These are phyloP conservation scores for Cyclospora cayetanensis DNA, from an alignment of 169 alveolate genomes.

Conservation along the genomic window DNA sequence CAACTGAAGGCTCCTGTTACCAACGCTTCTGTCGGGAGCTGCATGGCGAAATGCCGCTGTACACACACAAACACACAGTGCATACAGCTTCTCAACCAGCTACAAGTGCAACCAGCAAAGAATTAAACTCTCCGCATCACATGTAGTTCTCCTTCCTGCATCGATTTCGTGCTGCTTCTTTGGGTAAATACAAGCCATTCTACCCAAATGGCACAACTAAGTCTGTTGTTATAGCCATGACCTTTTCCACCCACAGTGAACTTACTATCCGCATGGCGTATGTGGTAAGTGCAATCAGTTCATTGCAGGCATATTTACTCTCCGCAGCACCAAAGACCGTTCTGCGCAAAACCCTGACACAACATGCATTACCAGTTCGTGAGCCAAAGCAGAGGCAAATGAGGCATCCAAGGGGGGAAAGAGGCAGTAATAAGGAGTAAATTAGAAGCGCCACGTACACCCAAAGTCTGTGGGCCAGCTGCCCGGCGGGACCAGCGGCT, in stretches of 20 bases:
- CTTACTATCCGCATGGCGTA: slow-evolving; percentile 57
- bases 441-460: slow-evolving; percentile 14
- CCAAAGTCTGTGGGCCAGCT: slow-evolving; percentile 70
- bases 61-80: background rate
- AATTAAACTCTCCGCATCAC: no score
- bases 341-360: background rate
- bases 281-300: slow-evolving; percentile 47
- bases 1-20: slow-evolving; percentile 40
- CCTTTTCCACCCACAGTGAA: no score
- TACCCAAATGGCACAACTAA: no score
- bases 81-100: background rate
- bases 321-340: slow-evolving; percentile 56
- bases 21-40: slow-evolving; percentile 44
- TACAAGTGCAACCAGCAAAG: no score
- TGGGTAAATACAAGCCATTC: no score
- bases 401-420: background rate
- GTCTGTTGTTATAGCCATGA: no score
- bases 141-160: no score
- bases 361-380: background rate
- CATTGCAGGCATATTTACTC: background rate
- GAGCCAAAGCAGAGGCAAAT: background rate
- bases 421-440: background rate
- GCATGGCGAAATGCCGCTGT: slow-evolving; percentile 35
- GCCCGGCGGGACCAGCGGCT: slow-evolving; percentile 51
- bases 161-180: no score